Evolutionary conservation across 306 rosid species (phyloP).

Genomic region (Quercus suber): DNA sequence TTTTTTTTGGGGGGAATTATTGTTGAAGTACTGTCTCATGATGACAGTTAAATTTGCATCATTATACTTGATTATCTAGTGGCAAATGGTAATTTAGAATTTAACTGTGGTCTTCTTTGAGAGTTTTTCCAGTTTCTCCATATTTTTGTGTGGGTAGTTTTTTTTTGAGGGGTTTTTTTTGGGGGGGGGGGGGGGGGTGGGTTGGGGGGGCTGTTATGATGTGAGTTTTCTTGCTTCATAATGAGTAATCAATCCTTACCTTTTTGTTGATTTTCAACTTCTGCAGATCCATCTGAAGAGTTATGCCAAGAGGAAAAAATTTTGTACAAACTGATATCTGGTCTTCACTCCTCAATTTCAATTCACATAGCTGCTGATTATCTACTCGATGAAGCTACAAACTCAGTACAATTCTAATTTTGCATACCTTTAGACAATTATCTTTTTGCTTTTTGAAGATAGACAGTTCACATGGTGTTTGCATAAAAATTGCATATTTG

Average conservation of each 20-base stretch:
- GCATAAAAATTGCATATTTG: not conserved
- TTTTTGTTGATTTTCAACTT: slow-evolving; percentile 6
- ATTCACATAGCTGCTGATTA: slow-evolving; percentile 80
- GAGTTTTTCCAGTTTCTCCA: not conserved
- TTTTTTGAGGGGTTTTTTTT: too few species aligned
- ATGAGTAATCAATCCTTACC: not conserved
- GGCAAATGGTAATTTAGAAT: slow-evolving; percentile 12
- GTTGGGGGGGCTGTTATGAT: not conserved
- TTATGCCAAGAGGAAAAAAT: slow-evolving; percentile 79
- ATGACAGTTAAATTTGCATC: not conserved
- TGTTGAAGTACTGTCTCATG: not conserved
- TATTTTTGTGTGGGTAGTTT: not conserved
- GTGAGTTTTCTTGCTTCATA: not conserved
- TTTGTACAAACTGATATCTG: slow-evolving; percentile 93
- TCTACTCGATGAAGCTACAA: slow-evolving; percentile 50
- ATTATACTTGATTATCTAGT: slow-evolving; percentile 6
- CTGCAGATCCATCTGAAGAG: slow-evolving; percentile 76
- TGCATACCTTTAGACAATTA: too few species aligned
- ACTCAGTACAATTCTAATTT: slow-evolving; percentile 46
- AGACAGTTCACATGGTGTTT: not conserved
- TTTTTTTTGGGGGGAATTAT: not conserved
- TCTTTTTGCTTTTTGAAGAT: not conserved
- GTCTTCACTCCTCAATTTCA: slow-evolving; percentile 96
- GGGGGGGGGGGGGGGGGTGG: too few species aligned
- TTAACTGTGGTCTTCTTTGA: not conserved